A percentile compares a stretch with the other conserved stretches of the same genome.
These are phyloP conservation scores for Russula lepida DNA, from an alignment of 768 basidiomycete genomes.

Conservation along the genomic window DNA sequence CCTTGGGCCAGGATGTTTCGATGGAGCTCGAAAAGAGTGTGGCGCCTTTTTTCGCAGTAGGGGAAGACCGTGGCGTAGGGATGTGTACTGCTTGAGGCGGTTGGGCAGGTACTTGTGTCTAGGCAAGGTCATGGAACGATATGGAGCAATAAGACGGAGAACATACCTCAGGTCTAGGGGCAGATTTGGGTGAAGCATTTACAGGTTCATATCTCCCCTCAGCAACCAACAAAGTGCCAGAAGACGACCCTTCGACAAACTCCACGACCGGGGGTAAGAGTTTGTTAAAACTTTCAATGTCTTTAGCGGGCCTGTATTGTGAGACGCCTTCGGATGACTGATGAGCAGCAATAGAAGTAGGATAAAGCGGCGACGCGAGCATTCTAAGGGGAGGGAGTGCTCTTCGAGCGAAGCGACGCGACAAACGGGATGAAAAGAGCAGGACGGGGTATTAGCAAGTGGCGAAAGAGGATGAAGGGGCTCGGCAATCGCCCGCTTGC, in stretches of 20 bases:
- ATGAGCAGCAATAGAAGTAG: constrained; percentile 42
- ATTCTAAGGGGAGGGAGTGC: constrained; percentile 32
- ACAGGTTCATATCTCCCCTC: constrained; percentile 79
- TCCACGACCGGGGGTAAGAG: constrained; percentile 76
- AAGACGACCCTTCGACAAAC: constrained; percentile 78
- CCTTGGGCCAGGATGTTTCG: constrained; percentile 55
- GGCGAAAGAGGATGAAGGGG: not conserved
- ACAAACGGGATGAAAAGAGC: not conserved
- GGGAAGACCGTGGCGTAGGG: not conserved
- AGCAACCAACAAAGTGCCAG: constrained; percentile 59
- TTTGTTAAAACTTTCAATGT: constrained; percentile 67
- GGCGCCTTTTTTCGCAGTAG: constrained; percentile 20
- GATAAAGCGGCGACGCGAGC: constrained; percentile 60
- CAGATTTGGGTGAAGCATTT: constrained; percentile 52
- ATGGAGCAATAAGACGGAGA: constrained; percentile 4
- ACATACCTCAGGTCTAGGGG: constrained; percentile 40
- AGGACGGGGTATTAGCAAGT: not conserved
- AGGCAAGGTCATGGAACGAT: not conserved
- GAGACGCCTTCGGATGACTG: constrained; percentile 45
- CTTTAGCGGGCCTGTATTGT: constrained; percentile 58
- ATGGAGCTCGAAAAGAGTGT: constrained; percentile 39
- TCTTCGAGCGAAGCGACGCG: not conserved
- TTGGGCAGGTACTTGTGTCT: constrained; percentile 3
- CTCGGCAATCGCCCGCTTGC: constrained; percentile 3
- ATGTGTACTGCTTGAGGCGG: not conserved